These are phyloP conservation scores for Liriodendron chinense DNA, from an alignment of 164 flowering plant species.

Conservation along the genomic window DNA sequence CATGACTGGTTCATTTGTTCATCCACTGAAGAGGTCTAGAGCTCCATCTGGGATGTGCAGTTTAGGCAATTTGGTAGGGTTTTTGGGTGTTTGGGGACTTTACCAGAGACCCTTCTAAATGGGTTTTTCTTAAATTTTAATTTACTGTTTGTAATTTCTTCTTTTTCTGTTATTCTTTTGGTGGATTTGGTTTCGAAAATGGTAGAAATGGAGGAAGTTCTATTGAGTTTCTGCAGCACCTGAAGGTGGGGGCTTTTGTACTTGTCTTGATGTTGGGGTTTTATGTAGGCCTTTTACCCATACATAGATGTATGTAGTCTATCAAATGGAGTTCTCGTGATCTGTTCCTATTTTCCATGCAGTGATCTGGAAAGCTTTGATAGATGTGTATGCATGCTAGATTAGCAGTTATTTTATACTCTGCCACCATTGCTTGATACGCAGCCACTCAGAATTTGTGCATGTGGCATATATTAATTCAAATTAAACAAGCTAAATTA, in stretches of 20 bases:
- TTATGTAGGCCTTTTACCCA: background rate
- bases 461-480: too few relatives aligned
- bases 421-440: too few relatives aligned
- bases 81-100: constrained; percentile 14
- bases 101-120: constrained; percentile 1
- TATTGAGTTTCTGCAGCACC: background rate
- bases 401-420: background rate
- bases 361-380: background rate
- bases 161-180: background rate
- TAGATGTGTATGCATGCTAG: background rate
- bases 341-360: too few relatives aligned
- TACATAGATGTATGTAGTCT: background rate
- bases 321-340: background rate
- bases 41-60: constrained; percentile 27
- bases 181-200: background rate
- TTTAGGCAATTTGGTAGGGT: constrained; percentile 10
- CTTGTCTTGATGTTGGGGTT: background rate
- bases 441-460: too few relatives aligned
- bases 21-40: constrained; percentile 46
- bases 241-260: background rate
- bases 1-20: constrained; percentile 27
- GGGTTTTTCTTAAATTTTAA: background rate
- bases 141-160: background rate
- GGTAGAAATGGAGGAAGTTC: background rate
- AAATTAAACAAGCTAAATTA: too few relatives aligned